A percentile compares a stretch with the other conserved stretches of the same genome.
phyloP scores from a whole-genome alignment of 1,139 yeast genomes.

The Taiozyma sp. region DNA sequence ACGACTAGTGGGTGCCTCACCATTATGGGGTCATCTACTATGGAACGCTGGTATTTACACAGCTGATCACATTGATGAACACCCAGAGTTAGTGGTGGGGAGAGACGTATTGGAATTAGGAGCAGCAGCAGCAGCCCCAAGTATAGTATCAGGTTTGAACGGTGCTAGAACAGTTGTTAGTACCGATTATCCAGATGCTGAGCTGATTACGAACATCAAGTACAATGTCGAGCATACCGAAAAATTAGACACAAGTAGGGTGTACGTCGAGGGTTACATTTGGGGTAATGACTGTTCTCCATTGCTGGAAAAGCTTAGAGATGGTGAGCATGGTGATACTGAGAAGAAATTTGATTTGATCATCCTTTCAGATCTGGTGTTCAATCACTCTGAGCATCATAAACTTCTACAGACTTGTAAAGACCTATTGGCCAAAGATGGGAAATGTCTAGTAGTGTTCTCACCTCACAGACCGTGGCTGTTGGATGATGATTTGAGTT shows the following conservation, averaged over 20 bases:
- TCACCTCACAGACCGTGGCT: constrained; percentile 90
- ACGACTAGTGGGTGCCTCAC: constrained; percentile 81
- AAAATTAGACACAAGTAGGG: constrained; percentile 21
- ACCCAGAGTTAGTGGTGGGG: constrained; percentile 50
- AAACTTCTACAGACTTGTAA: constrained; percentile 70
- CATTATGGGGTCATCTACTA: constrained; percentile 91
- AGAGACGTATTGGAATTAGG: constrained; percentile 82
- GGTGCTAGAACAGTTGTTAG: constrained; percentile 64
- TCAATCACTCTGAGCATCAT: constrained; percentile 88
- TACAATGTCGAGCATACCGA: constrained; percentile 51
- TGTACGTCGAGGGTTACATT: constrained; percentile 69
- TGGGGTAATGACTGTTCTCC: constrained; percentile 78
- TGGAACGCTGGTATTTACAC: constrained; percentile 95
- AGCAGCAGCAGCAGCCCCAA: constrained; percentile 90
- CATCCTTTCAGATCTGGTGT: constrained; percentile 82
- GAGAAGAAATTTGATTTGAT: constrained; percentile 67
- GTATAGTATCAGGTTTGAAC: constrained; percentile 64
- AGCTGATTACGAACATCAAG: constrained; percentile 67
- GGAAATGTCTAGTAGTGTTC: constrained; percentile 81
- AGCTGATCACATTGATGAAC: constrained; percentile 70
- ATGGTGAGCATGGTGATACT: constrained; percentile 27
- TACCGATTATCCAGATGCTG: constrained; percentile 94
- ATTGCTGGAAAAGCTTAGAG: constrained; percentile 35
- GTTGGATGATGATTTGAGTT: constrained; percentile 63
- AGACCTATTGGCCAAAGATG: constrained; percentile 51